phyloP scores from a whole-genome alignment of 2,329 filamentous ascomycete species.

The Clarireedia hainanense region DNA sequence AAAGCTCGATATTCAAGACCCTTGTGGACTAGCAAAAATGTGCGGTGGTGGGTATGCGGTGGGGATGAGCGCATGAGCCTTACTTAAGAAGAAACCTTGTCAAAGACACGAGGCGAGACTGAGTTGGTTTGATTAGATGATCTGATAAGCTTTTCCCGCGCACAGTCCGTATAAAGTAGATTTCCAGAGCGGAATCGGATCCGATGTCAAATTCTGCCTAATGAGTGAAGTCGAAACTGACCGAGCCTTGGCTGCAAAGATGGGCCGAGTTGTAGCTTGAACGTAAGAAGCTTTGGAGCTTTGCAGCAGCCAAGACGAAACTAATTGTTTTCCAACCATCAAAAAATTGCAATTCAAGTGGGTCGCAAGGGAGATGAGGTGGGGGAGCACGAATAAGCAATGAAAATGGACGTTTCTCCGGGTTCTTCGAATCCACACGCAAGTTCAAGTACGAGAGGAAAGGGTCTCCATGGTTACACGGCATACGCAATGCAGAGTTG shows the following conservation, averaged over 20 bases:
- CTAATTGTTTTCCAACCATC: no score
- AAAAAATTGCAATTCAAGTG: not conserved
- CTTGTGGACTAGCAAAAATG: not conserved
- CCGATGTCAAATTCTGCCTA: not conserved
- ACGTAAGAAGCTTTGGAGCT: not conserved
- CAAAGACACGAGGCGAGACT: constrained; percentile 29
- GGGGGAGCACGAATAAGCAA: not conserved
- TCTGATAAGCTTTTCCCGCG: constrained; percentile 4
- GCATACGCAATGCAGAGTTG: no score
- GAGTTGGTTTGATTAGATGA: constrained; percentile 3
- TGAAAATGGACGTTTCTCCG: not conserved
- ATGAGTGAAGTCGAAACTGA: not conserved
- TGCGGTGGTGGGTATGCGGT: no score
- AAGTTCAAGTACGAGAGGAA: no score
- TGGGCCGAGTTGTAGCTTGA: not conserved
- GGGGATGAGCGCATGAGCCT: no score
- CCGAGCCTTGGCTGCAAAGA: not conserved
- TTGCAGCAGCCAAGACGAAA: not conserved
- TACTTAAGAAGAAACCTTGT: not conserved
- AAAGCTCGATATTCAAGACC: no score
- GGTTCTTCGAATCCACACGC: no score
- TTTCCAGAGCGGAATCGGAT: not conserved
- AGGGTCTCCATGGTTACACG: no score
- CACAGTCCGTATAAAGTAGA: not conserved
- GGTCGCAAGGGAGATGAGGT: not conserved